These are phyloP conservation scores for Fusarium pseudograminearum DNA, from an alignment of 2,329 filamentous ascomycete species.

Conservation along the genomic window DNA sequence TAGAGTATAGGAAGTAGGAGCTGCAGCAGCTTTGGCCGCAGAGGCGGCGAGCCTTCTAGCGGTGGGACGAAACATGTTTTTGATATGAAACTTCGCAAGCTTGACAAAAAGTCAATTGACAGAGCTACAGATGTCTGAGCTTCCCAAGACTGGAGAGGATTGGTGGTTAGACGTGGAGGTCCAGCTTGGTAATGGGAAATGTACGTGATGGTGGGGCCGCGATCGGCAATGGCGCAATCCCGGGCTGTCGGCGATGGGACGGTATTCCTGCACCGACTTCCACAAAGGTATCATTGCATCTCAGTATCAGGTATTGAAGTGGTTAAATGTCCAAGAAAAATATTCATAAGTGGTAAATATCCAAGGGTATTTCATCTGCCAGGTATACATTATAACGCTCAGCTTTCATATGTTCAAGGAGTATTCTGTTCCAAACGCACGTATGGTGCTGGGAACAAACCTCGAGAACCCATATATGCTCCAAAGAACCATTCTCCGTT, in stretches of 20 bases:
- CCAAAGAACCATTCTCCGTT: slow-evolving; percentile 94
- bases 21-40: slow-evolving; percentile 57
- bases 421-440: slow-evolving; percentile 63
- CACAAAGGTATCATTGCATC: slow-evolving; percentile 15
- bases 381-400: slow-evolving; percentile 1
- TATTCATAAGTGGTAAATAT: neutral
- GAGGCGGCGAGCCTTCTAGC: slow-evolving; percentile 74
- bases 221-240: slow-evolving; percentile 49
- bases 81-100: slow-evolving; percentile 3
- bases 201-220: slow-evolving; percentile 44
- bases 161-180: slow-evolving; percentile 17
- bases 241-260: slow-evolving; percentile 43
- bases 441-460: slow-evolving; percentile 85
- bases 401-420: slow-evolving; percentile 13
- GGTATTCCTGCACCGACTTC: slow-evolving; percentile 43
- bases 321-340: neutral
- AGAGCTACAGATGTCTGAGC: neutral
- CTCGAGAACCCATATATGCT: slow-evolving; percentile 82
- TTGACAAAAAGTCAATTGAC: slow-evolving; percentile 33
- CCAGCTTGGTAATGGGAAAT: slow-evolving; percentile 34
- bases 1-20: slow-evolving; percentile 70
- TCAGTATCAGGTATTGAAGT: neutral
- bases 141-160: slow-evolving; percentile 17
- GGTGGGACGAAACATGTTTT: slow-evolving; percentile 75
- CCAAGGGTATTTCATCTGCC: neutral